phyloP scores from a whole-genome alignment of 2,329 filamentous ascomycete species.

The Colletotrichum coccodes region DNA sequence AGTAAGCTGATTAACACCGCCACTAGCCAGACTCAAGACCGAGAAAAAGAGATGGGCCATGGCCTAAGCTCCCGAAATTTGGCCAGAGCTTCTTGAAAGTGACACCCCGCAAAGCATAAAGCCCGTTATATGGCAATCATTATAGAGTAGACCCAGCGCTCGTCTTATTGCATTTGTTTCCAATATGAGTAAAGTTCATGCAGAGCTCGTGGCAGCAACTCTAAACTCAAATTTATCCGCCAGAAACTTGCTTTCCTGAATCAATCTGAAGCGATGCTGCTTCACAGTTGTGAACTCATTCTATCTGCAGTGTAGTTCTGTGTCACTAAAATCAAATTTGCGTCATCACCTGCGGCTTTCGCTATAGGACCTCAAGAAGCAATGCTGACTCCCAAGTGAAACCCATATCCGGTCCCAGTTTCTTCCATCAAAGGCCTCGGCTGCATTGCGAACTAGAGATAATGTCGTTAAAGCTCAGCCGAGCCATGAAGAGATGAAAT shows the following conservation, averaged over 20 bases:
- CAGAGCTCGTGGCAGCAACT: neutral
- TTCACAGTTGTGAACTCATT: neutral
- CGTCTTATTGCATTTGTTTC: neutral
- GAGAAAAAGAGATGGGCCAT: no score
- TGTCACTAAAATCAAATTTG: neutral
- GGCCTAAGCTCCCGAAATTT: neutral
- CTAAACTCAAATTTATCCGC: neutral
- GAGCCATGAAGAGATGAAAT: neutral
- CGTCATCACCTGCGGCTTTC: no score
- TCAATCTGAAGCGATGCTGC: conserved; percentile 4
- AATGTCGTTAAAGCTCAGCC: neutral
- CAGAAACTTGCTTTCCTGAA: neutral
- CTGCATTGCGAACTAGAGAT: no score
- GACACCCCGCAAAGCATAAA: conserved; percentile 8
- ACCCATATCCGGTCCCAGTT: no score
- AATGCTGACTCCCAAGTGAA: no score
- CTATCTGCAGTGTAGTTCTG: neutral
- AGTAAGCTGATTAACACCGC: neutral
- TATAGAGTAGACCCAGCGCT: neutral
- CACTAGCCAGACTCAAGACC: neutral
- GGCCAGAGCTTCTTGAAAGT: neutral
- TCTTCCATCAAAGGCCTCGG: neutral
- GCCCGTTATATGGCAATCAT: neutral
- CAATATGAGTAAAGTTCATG: conserved; percentile 6
- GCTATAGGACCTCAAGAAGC: neutral